Conservation (phyloP, 495 filamentous ascomycete species). For the Glarea lozoyensis region DNA sequence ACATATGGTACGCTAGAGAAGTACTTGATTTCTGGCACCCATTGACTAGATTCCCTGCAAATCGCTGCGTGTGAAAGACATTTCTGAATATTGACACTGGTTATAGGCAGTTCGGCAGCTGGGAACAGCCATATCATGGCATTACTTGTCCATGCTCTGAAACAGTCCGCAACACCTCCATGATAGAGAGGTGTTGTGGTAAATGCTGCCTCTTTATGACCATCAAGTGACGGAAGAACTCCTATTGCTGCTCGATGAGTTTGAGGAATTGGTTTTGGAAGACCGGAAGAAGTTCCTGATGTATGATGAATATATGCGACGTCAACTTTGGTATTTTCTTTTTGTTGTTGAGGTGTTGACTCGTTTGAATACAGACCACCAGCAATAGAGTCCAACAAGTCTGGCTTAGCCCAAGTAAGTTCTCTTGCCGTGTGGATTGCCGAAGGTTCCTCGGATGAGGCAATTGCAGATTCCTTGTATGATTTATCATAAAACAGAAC, state of each 20-base stretch:
- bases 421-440: neutral
- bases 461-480: constrained; percentile 19
- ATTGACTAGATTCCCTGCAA: neutral
- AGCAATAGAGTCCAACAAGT: neutral
- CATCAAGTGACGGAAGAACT: constrained; percentile 33
- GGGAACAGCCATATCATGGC: constrained; percentile 49
- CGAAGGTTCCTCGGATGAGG: neutral
- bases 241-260: constrained; percentile 39
- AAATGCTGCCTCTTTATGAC: constrained; percentile 35
- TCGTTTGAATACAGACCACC: neutral
- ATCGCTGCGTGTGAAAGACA: constrained; percentile 24
- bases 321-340: neutral
- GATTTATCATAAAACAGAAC: constrained; percentile 28
- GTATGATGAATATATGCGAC: constrained; percentile 39
- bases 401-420: constrained; percentile 2
- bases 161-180: constrained; percentile 49
- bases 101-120: constrained; percentile 36
- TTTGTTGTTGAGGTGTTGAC: neutral
- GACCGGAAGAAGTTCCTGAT: constrained; percentile 43
- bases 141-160: constrained; percentile 42
- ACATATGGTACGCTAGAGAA: constrained; percentile 52
- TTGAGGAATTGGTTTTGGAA: constrained; percentile 45
- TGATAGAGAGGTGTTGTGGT: constrained; percentile 55
- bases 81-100: constrained; percentile 32
- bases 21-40: constrained; percentile 28